Percentiles rank a stretch among this genome's conserved stretches.
Conservation (phyloP, 768 basidiomycete genomes). For the Austroboletus festivus region DNA sequence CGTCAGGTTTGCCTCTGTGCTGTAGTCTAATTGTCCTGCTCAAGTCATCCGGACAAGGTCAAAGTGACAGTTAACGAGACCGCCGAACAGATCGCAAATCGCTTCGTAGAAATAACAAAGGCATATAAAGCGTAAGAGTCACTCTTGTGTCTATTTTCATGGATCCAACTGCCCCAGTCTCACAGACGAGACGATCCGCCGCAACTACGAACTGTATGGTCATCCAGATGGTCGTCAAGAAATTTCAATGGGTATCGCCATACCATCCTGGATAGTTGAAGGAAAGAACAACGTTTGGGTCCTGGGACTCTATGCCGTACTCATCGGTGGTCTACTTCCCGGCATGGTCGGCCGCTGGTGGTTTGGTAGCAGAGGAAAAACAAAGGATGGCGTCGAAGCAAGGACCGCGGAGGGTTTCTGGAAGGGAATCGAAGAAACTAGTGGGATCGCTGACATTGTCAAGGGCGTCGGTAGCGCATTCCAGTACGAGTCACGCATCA, state of each 20-base stretch:
- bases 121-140: conserved; percentile 86
- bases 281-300: conserved; percentile 91
- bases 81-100: conserved; percentile 76
- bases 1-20: not conserved
- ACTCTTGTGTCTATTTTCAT: not conserved
- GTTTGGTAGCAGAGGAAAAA: conserved; percentile 87
- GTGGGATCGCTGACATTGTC: conserved; percentile 68
- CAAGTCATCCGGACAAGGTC: conserved; percentile 96
- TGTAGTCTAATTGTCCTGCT: not conserved
- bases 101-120: conserved; percentile 92
- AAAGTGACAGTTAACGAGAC: conserved; percentile 80
- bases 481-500: conserved; percentile 48
- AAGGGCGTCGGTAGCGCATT: conserved; percentile 66
- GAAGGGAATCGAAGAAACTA: conserved; percentile 79
- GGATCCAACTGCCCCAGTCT: conserved; percentile 45
- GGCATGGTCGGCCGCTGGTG: conserved; percentile 93
- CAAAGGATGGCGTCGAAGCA: conserved; percentile 87
- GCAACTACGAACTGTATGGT: conserved; percentile 85
- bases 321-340: conserved; percentile 88
- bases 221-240: conserved; percentile 98
- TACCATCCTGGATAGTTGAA: conserved; percentile 92
- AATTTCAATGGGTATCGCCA: conserved; percentile 89
- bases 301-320: conserved; percentile 77
- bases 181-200: conserved; percentile 88
- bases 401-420: conserved; percentile 85